phyloP scores from a whole-genome alignment of 306 rosid species.

The Lathyrus sativus region DNA sequence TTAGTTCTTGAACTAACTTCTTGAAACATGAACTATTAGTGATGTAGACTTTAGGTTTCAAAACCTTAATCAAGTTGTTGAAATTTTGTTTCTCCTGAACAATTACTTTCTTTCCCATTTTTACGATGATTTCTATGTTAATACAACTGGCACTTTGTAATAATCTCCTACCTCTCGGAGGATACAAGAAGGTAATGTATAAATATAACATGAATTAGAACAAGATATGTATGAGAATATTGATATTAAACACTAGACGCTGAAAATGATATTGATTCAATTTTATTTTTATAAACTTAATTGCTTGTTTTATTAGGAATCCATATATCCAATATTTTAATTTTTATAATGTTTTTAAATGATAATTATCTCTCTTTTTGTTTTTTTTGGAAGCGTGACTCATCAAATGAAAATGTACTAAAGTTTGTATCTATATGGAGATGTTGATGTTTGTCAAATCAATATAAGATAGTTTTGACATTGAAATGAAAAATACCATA shows the following conservation, averaged over 20 bases:
- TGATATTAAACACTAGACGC: slow-evolving; percentile 46
- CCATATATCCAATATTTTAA: not conserved
- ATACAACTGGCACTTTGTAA: slow-evolving; percentile 55
- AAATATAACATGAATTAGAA: slow-evolving; percentile 39
- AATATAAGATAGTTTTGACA: slow-evolving; percentile 41
- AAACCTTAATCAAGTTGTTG: slow-evolving; percentile 48
- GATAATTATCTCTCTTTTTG: not conserved
- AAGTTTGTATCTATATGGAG: slow-evolving; percentile 46
- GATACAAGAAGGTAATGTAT: slow-evolving; percentile 47
- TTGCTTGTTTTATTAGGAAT: slow-evolving; percentile 14
- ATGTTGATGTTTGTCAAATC: slow-evolving; percentile 56
- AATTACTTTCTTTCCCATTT: slow-evolving; percentile 47
- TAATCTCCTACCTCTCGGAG: slow-evolving; percentile 55
- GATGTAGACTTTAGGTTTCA: slow-evolving; percentile 55
- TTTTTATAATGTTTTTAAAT: not conserved
- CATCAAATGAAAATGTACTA: slow-evolving; percentile 41
- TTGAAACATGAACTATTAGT: slow-evolving; percentile 52
- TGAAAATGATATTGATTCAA: slow-evolving; percentile 45
- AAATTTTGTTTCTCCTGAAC: slow-evolving; percentile 37
- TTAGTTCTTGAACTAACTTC: slow-evolving; percentile 55
- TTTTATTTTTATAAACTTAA: not conserved
- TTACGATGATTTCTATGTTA: slow-evolving; percentile 43
- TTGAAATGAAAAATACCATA: too few species aligned
- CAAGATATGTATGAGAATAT: slow-evolving; percentile 37
- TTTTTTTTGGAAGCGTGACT: slow-evolving; percentile 11